A percentile compares a stretch with the other conserved stretches of the same genome.
These are phyloP conservation scores for Lactifluus hygrophoroides DNA, from an alignment of 768 basidiomycete genomes.

Conservation along the genomic window DNA sequence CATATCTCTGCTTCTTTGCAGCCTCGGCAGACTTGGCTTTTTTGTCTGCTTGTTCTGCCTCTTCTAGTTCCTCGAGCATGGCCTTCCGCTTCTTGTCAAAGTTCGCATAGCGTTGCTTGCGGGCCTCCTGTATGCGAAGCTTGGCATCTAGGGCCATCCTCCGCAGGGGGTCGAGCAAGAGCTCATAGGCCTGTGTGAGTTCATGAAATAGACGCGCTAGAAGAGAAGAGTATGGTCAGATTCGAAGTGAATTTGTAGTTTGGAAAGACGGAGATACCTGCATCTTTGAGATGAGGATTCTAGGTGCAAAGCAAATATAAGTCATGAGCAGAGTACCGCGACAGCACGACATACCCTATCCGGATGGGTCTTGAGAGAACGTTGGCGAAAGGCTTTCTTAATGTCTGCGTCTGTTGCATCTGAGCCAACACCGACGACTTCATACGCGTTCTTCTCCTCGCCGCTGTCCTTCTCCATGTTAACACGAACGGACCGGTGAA, in stretches of 20 bases:
- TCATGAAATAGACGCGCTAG: conserved; percentile 65
- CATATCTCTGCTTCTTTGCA: conserved; percentile 43
- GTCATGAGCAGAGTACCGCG: not conserved
- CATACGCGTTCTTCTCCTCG: conserved; percentile 67
- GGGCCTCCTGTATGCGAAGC: conserved; percentile 59
- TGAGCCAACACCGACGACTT: conserved; percentile 49
- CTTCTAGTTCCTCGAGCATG: conserved; percentile 71
- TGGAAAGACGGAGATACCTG: conserved; percentile 36
- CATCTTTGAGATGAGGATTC: conserved; percentile 77
- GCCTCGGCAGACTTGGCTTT: conserved; percentile 56
- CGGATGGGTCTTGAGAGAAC: conserved; percentile 80
- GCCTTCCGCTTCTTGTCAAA: conserved; percentile 68
- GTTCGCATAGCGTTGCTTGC: conserved; percentile 56
- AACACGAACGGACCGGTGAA: not conserved
- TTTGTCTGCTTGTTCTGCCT: conserved; percentile 65
- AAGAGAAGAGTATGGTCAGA: conserved; percentile 30
- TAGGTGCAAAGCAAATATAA: conserved; percentile 25
- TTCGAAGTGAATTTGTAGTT: not conserved
- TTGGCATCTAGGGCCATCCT: conserved; percentile 75
- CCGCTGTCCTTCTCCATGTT: conserved; percentile 19
- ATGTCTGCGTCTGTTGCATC: conserved; percentile 75
- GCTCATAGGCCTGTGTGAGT: conserved; percentile 71
- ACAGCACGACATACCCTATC: conserved; percentile 51
- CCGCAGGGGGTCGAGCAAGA: conserved; percentile 72
- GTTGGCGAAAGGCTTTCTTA: conserved; percentile 66